Conservation (phyloP, 768 basidiomycete genomes). For the Tricholoma matsutake region DNA sequence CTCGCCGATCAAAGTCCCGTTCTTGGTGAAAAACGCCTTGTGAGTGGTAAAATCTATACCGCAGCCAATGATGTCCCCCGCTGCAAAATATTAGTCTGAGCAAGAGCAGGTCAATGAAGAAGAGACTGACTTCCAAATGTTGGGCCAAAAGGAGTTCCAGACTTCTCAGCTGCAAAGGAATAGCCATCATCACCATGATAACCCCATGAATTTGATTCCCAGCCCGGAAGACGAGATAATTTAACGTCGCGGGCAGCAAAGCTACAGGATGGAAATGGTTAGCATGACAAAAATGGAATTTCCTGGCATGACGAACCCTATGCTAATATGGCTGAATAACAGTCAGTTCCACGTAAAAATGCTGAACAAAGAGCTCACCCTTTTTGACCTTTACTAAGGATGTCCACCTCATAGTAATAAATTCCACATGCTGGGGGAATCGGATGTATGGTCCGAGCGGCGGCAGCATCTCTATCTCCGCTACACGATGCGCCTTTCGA, state of each 20-base stretch:
- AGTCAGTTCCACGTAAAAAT: conserved; percentile 16
- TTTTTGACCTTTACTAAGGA: conserved; percentile 75
- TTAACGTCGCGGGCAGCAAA: conserved; percentile 66
- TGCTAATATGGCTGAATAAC: conserved; percentile 63
- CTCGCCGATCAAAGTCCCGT: conserved; percentile 68
- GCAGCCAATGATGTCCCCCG: conserved; percentile 86
- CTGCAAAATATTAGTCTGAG: conserved; percentile 36
- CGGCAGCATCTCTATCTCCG: conserved; percentile 80
- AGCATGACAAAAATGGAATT: neutral
- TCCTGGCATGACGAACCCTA: conserved; percentile 53
- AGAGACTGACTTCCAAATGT: conserved; percentile 70
- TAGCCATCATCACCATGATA: conserved; percentile 91
- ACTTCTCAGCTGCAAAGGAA: conserved; percentile 70
- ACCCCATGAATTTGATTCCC: conserved; percentile 86
- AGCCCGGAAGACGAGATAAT: conserved; percentile 77
- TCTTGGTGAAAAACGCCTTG: conserved; percentile 87
- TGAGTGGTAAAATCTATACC: conserved; percentile 87
- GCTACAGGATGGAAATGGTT: conserved; percentile 33
- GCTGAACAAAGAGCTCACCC: conserved; percentile 48
- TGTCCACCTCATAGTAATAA: conserved; percentile 91
- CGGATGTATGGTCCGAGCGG: conserved; percentile 72
- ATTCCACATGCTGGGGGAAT: conserved; percentile 88
- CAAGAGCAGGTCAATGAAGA: conserved; percentile 2
- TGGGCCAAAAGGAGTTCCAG: conserved; percentile 71
- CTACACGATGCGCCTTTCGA: conserved; percentile 45